These are phyloP conservation scores for Lactarius akahatsu DNA, from an alignment of 768 basidiomycete species.

Conservation along the genomic window DNA sequence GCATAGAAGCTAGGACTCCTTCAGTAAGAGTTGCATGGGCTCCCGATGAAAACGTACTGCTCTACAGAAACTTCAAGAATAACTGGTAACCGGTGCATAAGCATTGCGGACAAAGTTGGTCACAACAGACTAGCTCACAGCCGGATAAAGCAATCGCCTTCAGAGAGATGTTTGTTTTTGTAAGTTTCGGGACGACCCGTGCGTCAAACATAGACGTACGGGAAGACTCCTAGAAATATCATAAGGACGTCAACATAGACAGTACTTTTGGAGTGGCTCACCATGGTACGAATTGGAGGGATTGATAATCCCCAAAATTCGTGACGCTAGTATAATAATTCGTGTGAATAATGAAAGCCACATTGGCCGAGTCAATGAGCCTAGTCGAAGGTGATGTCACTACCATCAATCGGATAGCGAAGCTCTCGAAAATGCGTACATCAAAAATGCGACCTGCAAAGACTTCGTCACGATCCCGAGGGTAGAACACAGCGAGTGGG, in stretches of 20 bases:
- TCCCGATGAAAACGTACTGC: not conserved
- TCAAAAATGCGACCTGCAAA: slow-evolving; percentile 12
- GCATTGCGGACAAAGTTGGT: not conserved
- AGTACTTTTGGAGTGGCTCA: not conserved
- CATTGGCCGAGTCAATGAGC: not conserved
- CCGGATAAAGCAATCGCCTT: slow-evolving; percentile 2
- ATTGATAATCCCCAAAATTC: not conserved
- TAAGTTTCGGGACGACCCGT: not conserved
- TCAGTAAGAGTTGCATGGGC: not conserved
- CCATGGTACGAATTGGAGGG: not conserved
- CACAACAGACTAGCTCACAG: not conserved
- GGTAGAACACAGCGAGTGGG: not conserved
- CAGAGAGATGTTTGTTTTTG: not conserved
- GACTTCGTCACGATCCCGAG: not conserved
- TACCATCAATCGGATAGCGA: not conserved
- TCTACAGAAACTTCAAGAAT: slow-evolving; percentile 6
- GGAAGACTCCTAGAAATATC: slow-evolving; percentile 1
- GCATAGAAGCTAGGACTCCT: slow-evolving; percentile 1
- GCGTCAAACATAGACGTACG: not conserved
- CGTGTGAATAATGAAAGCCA: not conserved
- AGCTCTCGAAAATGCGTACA: not conserved
- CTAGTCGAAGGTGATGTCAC: not conserved
- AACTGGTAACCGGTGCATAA: not conserved
- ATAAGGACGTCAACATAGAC: not conserved
- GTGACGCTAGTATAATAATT: not conserved